Evolutionary conservation across 768 basidiomycete genomes (phyloP).

Genomic region (Leucocoprinus birnbaumii): DNA sequence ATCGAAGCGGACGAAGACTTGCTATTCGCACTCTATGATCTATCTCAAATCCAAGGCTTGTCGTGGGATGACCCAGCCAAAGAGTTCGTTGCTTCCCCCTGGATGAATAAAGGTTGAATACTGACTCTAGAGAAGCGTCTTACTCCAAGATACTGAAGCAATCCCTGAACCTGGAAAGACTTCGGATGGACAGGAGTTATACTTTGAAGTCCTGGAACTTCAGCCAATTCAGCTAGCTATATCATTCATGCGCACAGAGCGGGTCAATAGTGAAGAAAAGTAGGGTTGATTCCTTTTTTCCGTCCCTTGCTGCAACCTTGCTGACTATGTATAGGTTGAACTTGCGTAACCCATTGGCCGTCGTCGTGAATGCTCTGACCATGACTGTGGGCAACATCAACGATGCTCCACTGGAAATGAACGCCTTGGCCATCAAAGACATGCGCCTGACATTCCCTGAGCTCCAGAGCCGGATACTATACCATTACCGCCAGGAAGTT

Average conservation of each 20-base stretch:
- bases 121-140: conserved; percentile 34
- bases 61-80: conserved; percentile 80
- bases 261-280: conserved; percentile 93
- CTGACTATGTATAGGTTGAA: conserved; percentile 51
- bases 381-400: conserved; percentile 98
- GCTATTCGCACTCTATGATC: conserved; percentile 86
- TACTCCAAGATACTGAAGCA: conserved; percentile 67
- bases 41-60: conserved; percentile 87
- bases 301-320: conserved; percentile 8
- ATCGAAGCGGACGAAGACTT: conserved; percentile 98
- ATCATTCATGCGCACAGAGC: conserved; percentile 97
- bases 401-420: conserved; percentile 91
- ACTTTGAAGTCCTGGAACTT: conserved; percentile 93
- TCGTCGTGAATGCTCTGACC: conserved; percentile 90
- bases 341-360: conserved; percentile 87
- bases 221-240: conserved; percentile 91
- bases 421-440: conserved; percentile 92
- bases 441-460: conserved; percentile 86
- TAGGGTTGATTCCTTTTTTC: conserved; percentile 33
- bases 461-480: conserved; percentile 77
- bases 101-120: background rate
- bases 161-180: conserved; percentile 70
- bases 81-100: conserved; percentile 53
- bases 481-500: conserved; percentile 93
- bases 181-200: conserved; percentile 74